phyloP scores from a whole-genome alignment of 2,329 filamentous ascomycete genomes.

The Sporothrix variecibatus region DNA sequence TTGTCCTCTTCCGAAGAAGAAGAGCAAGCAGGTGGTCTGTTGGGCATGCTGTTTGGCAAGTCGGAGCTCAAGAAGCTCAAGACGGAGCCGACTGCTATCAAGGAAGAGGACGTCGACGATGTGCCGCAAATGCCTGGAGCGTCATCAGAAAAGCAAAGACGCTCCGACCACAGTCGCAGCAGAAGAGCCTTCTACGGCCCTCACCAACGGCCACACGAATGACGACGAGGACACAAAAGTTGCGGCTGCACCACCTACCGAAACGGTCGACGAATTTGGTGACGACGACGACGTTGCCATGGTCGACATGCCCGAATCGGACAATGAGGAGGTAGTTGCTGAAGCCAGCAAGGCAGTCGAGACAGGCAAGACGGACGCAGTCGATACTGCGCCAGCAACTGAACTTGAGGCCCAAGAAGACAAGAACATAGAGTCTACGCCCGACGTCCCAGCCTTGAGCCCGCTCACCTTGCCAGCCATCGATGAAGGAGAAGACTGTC shows the following conservation, averaged over 20 bases:
- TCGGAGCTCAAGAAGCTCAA: conserved; percentile 58
- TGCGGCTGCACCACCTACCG: background rate
- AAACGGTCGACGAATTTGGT: conserved; percentile 34
- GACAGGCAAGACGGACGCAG: background rate
- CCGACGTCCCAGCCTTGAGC: conserved; percentile 32
- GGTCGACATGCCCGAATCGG: conserved; percentile 31
- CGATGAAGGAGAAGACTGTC: conserved; percentile 35
- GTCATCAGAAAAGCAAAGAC: conserved; percentile 38
- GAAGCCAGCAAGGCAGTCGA: background rate
- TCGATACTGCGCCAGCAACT: background rate
- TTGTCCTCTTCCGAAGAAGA: conserved; percentile 44
- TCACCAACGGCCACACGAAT: conserved; percentile 7
- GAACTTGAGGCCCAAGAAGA: background rate
- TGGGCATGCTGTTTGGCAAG: conserved; percentile 62
- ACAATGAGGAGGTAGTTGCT: background rate
- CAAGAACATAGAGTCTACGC: background rate
- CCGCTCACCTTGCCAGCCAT: conserved; percentile 32
- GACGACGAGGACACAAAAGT: background rate
- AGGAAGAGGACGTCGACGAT: conserved; percentile 34
- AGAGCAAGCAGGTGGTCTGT: conserved; percentile 49
- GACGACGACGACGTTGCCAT: conserved; percentile 34
- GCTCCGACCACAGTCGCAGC: conserved; percentile 44
- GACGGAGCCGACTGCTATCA: conserved; percentile 39
- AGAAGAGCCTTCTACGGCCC: conserved; percentile 29
- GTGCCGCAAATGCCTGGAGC: conserved; percentile 34